These are phyloP conservation scores for Coprinopsis sp. DNA, from an alignment of 768 basidiomycete species.

Conservation along the genomic window DNA sequence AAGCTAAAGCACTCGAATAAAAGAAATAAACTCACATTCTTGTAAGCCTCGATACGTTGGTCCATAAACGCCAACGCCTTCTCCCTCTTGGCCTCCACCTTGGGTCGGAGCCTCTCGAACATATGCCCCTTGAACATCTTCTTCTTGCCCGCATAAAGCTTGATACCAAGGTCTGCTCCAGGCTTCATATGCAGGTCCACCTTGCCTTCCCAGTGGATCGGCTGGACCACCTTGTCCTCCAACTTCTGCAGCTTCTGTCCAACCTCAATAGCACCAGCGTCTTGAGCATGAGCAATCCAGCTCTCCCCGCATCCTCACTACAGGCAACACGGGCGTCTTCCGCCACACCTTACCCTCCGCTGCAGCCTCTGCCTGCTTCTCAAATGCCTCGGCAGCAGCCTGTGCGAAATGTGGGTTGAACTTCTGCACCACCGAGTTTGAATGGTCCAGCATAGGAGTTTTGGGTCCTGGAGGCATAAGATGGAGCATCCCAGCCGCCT, in stretches of 20 bases:
- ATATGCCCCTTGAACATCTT: conserved; percentile 93
- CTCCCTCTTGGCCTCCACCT: conserved; percentile 41
- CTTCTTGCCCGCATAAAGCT: conserved; percentile 72
- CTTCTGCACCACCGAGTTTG: conserved; percentile 5
- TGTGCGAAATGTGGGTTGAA: conserved; percentile 8
- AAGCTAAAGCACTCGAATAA: conserved; percentile 5
- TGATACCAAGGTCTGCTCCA: conserved; percentile 53
- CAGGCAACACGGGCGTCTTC: conserved; percentile 2
- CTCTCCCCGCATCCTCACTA: conserved; percentile 1
- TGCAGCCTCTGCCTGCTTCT: conserved; percentile 6
- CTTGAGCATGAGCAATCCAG: conserved; percentile 1
- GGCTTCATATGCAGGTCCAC: conserved; percentile 37
- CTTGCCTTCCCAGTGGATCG: conserved; percentile 39
- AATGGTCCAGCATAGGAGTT: conserved; percentile 15
- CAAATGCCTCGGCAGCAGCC: conserved; percentile 4
- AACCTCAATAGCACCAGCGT: conserved; percentile 18
- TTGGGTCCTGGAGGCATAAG: conserved; percentile 71
- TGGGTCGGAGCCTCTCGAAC: conserved; percentile 62
- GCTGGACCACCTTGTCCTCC: too few relatives aligned
- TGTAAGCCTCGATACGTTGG: conserved; percentile 61
- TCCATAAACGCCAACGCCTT: conserved; percentile 68
- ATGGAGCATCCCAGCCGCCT: conserved; percentile 44
- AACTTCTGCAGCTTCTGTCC: too few relatives aligned
- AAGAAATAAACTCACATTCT: conserved; percentile 44
- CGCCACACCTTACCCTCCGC: conserved; percentile 5